Evolutionary conservation across 768 basidiomycete species (phyloP).

Genomic region (Tephrocybe rancida): DNA sequence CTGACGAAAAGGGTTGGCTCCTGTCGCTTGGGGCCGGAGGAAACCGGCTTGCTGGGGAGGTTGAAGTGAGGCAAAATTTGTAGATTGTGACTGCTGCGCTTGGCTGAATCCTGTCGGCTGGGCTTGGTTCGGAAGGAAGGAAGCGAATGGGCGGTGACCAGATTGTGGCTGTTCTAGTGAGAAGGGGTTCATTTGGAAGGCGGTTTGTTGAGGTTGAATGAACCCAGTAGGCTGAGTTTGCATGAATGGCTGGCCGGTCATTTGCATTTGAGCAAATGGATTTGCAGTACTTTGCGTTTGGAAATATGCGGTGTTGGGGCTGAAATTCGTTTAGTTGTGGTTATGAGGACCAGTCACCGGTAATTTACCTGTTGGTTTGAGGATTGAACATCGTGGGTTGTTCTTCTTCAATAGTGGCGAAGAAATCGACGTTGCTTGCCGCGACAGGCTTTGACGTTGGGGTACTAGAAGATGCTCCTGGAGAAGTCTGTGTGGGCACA

Average conservation of each 20-base stretch:
- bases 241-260: conserved; percentile 51
- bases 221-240: conserved; percentile 63
- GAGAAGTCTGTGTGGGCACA: conserved; percentile 4
- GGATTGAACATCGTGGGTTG: conserved; percentile 75
- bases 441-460: conserved; percentile 13
- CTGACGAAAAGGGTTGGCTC: conserved; percentile 84
- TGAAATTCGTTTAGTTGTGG: conserved; percentile 20
- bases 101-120: conserved; percentile 24
- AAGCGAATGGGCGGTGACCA: conserved; percentile 53
- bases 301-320: conserved; percentile 51
- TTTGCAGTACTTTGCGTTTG: conserved; percentile 67
- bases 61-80: conserved; percentile 27
- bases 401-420: conserved; percentile 82
- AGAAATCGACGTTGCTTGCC: conserved; percentile 71
- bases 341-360: background rate
- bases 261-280: conserved; percentile 72
- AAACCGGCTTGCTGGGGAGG: conserved; percentile 36
- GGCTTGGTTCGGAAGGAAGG: conserved; percentile 43
- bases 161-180: conserved; percentile 39
- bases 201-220: conserved; percentile 48
- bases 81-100: conserved; percentile 34
- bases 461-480: conserved; percentile 15
- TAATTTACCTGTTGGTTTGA: conserved; percentile 52
- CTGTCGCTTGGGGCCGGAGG: conserved; percentile 61
- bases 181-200: conserved; percentile 51